Conservation (phyloP, 805 yeast genomes). For the Nakazawaea wyomingensis region DNA sequence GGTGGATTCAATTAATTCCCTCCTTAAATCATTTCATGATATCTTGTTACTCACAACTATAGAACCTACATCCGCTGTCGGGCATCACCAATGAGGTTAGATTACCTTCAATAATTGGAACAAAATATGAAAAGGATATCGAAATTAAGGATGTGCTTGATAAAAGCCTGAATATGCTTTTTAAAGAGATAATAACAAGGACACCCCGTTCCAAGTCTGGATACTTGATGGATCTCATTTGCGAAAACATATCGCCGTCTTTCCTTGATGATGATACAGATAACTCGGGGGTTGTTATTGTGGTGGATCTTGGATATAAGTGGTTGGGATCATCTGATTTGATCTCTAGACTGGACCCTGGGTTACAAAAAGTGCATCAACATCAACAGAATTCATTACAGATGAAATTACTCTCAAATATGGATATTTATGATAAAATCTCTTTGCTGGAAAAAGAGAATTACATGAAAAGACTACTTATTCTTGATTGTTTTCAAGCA, state of each 20-base stretch:
- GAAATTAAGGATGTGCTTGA: not conserved
- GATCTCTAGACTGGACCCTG: not conserved
- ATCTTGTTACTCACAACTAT: not conserved
- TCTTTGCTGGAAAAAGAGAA: not conserved
- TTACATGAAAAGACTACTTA: not conserved
- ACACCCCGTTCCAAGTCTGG: not conserved
- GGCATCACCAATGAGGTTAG: not conserved
- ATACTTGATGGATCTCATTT: conserved; percentile 6
- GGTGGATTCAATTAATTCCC: too few species aligned
- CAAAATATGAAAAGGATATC: not conserved
- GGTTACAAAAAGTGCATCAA: not conserved
- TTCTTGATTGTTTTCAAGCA: conserved; percentile 1
- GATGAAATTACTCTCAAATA: conserved; percentile 4
- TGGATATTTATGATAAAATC: not conserved
- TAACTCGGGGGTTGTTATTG: not conserved
- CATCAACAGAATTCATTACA: conserved; percentile 4
- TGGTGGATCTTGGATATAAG: conserved; percentile 9
- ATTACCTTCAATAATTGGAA: not conserved
- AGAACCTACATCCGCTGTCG: not conserved
- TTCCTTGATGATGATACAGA: not conserved
- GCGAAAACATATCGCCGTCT: conserved; percentile 1
- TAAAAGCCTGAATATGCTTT: not conserved
- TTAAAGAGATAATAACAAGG: not conserved
- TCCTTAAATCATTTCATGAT: too few species aligned
- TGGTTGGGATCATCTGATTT: not conserved